Evolutionary conservation across 2,329 filamentous ascomycete species (phyloP), one percentile per base, ranked within the genome.

Genomic region (Clathrospora elynae): DNA sequence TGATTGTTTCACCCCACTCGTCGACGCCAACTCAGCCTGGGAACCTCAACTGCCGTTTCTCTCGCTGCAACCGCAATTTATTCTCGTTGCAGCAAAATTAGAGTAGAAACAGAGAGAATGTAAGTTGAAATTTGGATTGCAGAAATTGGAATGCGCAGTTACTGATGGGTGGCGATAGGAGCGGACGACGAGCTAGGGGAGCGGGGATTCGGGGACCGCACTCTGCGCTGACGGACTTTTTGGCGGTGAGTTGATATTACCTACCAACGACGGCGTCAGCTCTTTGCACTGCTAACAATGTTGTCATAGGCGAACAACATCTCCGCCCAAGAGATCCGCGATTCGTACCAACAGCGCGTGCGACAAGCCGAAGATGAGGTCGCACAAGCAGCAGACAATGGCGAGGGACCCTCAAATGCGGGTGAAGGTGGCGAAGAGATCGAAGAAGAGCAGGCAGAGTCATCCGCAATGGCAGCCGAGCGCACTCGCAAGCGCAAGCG

Each of bases 221-320:
- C 54, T 86, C 83, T 45, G 84, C 84, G 9, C 71, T 87, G 59
- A 87, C 84, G 5, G 83, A 86, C 61, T 87, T 86, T 57, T 71
- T 86, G 39, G 83, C 83, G 34, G 81, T 82, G 71, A 64, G 77
- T 71, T 29, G 6, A 13, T 11, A 5, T 23, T 20, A 12, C 10
- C 5, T 32, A 14, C n/a, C 9, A 13, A 2, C 9, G 11, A 12
- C 19, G 11, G 6, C 3, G 6, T 3, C 4, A 2, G 16, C 2
- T 5, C 11, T 9, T 11, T 23, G 18, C 3, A 17, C 5, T 9
- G 12, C 34, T 37, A 16, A 37, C 17, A n/a, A 42, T 4, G 29
- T 25, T 12, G 26, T 12, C 2, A 14, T 43, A 86, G 80, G 82
- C 85, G 2, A 84, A 88, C 67, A 88, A 88, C 58, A 90, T 90